A percentile compares a stretch with the other conserved stretches of the same genome.
phyloP scores from a whole-genome alignment of 331 rosid species.

The Malus hybrid region DNA sequence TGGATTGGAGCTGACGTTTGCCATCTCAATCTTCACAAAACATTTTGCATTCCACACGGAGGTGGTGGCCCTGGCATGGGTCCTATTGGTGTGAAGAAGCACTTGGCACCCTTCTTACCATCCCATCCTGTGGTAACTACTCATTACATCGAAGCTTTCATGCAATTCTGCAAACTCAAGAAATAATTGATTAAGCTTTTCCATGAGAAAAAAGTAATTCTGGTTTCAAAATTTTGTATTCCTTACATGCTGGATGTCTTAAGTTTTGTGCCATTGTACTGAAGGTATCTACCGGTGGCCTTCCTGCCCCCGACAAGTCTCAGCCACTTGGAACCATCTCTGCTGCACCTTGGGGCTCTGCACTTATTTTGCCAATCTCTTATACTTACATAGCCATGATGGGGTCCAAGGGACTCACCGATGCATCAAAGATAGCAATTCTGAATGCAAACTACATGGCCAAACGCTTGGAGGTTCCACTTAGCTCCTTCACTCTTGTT shows the following conservation, averaged over 20 bases:
- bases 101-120: constrained; percentile 96
- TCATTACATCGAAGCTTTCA: neutral
- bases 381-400: constrained; percentile 97
- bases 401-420: constrained; percentile 96
- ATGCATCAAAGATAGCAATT: constrained; percentile 93
- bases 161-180: neutral
- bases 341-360: constrained; percentile 99
- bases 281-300: constrained; percentile 85
- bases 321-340: constrained; percentile 96
- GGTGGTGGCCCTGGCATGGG: constrained; percentile 99
- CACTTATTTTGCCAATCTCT: constrained; percentile 95
- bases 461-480: constrained; percentile 81
- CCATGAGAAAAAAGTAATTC: neutral
- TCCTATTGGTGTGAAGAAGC: constrained; percentile 99
- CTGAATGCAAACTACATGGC: constrained; percentile 99
- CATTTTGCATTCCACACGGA: constrained; percentile 99
- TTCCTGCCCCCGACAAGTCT: constrained; percentile 69
- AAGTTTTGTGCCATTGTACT: constrained; percentile 10
- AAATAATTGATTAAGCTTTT: neutral
- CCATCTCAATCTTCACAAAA: constrained; percentile 98
- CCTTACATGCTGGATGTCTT: neutral
- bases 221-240: neutral
- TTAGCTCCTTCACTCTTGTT: constrained; percentile 11
- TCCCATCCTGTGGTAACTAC: constrained; percentile 92
- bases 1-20: constrained; percentile 99